These are phyloP conservation scores for Pterocarpus macrocarpus DNA, from an alignment of 306 rosid genomes.

Conservation along the genomic window DNA sequence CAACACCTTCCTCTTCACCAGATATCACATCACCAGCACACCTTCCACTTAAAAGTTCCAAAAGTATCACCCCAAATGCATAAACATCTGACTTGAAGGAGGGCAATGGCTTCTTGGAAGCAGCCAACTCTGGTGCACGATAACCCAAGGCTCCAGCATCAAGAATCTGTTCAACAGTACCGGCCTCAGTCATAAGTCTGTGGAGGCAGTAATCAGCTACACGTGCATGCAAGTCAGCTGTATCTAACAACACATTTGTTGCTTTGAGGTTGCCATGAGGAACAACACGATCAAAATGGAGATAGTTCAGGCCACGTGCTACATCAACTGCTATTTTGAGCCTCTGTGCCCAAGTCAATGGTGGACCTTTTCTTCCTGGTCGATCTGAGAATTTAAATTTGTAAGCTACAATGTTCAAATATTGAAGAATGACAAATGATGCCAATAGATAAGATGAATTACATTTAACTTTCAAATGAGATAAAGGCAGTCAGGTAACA, in stretches of 20 bases:
- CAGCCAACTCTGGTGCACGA: conserved; percentile 80
- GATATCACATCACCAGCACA: conserved; percentile 76
- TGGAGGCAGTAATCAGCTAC: conserved; percentile 90
- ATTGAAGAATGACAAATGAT: background rate
- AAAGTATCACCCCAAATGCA: conserved; percentile 36
- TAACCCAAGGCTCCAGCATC: conserved; percentile 81
- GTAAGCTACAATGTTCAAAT: conserved; percentile 21
- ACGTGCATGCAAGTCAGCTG: conserved; percentile 75
- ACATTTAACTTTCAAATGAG: background rate
- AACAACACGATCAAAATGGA: conserved; percentile 85
- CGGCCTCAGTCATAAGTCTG: conserved; percentile 84
- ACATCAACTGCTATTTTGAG: conserved; percentile 86
- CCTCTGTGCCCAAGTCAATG: conserved; percentile 73
- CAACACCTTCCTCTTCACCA: conserved; percentile 61
- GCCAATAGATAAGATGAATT: background rate
- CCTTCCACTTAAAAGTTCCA: conserved; percentile 77
- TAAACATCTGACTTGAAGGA: conserved; percentile 84
- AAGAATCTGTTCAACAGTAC: conserved; percentile 76
- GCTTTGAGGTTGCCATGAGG: conserved; percentile 53
- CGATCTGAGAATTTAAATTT: conserved; percentile 57
- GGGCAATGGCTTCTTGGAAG: conserved; percentile 79
- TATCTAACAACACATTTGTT: conserved; percentile 18
- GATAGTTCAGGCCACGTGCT: conserved; percentile 91
- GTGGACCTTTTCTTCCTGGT: conserved; percentile 74
- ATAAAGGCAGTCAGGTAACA: background rate